Evolutionary conservation across 1,284 basidiomycete genomes (phyloP).

Genomic region (Ustilago tritici): DNA sequence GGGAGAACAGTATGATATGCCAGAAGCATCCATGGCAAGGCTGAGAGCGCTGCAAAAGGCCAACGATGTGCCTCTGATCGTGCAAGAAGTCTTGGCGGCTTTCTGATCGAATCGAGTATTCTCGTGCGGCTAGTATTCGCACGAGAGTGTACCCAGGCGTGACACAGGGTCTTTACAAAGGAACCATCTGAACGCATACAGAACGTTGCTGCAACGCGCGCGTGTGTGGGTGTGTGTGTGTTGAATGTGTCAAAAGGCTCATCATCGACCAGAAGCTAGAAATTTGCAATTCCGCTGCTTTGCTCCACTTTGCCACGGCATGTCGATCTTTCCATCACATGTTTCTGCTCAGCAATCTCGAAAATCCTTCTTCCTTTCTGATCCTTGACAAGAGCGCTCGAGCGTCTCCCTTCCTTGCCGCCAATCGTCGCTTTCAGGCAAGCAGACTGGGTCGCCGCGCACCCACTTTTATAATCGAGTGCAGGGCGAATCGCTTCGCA

Average conservation of each 20-base stretch:
- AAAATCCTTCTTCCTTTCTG: background rate
- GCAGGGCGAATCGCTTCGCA: background rate
- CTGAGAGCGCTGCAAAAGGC: constrained; percentile 44
- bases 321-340: background rate
- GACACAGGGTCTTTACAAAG: background rate
- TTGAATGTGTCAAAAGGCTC: constrained; percentile 28
- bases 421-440: background rate
- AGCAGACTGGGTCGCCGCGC: background rate
- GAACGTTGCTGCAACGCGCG: no score
- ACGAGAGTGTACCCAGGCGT: no score
- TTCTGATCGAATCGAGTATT: constrained; percentile 17
- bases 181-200: background rate
- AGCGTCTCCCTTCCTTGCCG: background rate
- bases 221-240: background rate
- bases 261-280: constrained; percentile 7
- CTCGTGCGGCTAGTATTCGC: no score
- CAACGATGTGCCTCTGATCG: constrained; percentile 53
- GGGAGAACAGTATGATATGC: constrained; percentile 51
- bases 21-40: constrained; percentile 43
- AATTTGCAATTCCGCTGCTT: background rate
- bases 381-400: background rate
- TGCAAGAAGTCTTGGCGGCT: constrained; percentile 50
- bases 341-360: background rate
- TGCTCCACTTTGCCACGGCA: constrained; percentile 3
- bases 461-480: background rate